These are phyloP conservation scores for Calonectria pseudoreteaudii DNA, from an alignment of 2,329 filamentous ascomycete genomes.

Conservation along the genomic window DNA sequence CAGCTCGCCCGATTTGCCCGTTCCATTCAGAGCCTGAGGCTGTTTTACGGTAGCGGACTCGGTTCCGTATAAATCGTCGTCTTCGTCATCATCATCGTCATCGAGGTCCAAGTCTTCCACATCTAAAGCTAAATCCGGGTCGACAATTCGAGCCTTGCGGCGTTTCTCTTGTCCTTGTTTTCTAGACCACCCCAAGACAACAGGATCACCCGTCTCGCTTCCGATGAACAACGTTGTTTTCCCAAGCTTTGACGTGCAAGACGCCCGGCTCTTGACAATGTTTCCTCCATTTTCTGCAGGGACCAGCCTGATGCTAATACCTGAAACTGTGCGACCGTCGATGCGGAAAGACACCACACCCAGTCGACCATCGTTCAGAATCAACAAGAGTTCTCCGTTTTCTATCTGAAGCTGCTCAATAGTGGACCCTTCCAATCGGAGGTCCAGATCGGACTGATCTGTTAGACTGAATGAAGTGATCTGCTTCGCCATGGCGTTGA, in stretches of 20 bases:
- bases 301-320: slow-evolving; percentile 79
- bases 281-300: slow-evolving; percentile 71
- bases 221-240: slow-evolving; percentile 83
- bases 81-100: slow-evolving; percentile 75
- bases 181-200: slow-evolving; percentile 83
- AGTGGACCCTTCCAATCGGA: slow-evolving; percentile 84
- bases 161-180: slow-evolving; percentile 74
- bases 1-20: slow-evolving; percentile 71
- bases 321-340: slow-evolving; percentile 91
- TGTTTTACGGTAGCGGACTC: slow-evolving; percentile 72
- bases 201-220: slow-evolving; percentile 84
- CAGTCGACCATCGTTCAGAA: slow-evolving; percentile 80
- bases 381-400: slow-evolving; percentile 85
- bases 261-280: slow-evolving; percentile 71
- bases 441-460: slow-evolving; percentile 84
- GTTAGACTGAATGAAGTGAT: slow-evolving; percentile 85
- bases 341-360: slow-evolving; percentile 84
- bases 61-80: slow-evolving; percentile 71
- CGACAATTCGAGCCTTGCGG: slow-evolving; percentile 70
- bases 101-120: slow-evolving; percentile 64
- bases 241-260: slow-evolving; percentile 77
- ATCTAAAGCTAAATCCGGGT: slow-evolving; percentile 63
- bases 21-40: slow-evolving; percentile 52
- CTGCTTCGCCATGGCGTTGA: slow-evolving; percentile 89
- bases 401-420: slow-evolving; percentile 82